Base-by-base conservation (phyloP, 441 rosid species). In the Populus tomentosa region DNA sequence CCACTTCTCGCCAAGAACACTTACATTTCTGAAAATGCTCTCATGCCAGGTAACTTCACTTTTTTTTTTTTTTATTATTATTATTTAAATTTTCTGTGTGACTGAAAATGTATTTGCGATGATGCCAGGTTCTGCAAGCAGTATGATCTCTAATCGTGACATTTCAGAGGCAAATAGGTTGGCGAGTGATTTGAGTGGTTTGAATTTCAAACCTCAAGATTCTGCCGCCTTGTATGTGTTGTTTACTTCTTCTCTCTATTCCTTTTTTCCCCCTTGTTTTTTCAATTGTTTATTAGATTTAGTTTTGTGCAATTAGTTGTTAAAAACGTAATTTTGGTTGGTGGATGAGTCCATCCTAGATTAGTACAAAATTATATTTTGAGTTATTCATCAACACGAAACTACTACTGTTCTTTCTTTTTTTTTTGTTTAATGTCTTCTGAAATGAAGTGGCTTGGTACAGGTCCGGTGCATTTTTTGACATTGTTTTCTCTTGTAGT, bases 1-100 rank as follows among this genome's bases (percentile, higher is more conserved):
- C 98, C 99, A 33, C 86, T 90, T 32, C 92, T 95, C 42, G 97
- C 97, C 67, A 94, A 94, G 90, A 95, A 87, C 89, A 92, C 98
- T 78, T 90, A 93, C 88, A 88, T 92, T 76, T 95, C 99, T 20
- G 98, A 92, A 85, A 94, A 95, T 78, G 98, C 98, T 69, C 92
- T 95, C 76, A 90, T 95, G 97, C 98, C 98, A 86, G 97, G 99
- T 95, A 46, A 13, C 63, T 40, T 64, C 69, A 36, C 33, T 46
- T 59, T 5, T 10, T 56, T 20, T 36, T 28, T 68, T 30, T n/a
- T n/a, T n/a, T n/a, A n/a, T n/a, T n/a, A n/a, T 32, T 1, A 2
- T 11, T 74, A 13, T 46, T 64, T 65, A 18, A 65, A 74, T 21
- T 75, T 18, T 28, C 7, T 11, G 21, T n/a, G 70, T 59, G 8